Base-by-base conservation (phyloP, 257 asterid genomes). In the Catharanthus roseus region DNA sequence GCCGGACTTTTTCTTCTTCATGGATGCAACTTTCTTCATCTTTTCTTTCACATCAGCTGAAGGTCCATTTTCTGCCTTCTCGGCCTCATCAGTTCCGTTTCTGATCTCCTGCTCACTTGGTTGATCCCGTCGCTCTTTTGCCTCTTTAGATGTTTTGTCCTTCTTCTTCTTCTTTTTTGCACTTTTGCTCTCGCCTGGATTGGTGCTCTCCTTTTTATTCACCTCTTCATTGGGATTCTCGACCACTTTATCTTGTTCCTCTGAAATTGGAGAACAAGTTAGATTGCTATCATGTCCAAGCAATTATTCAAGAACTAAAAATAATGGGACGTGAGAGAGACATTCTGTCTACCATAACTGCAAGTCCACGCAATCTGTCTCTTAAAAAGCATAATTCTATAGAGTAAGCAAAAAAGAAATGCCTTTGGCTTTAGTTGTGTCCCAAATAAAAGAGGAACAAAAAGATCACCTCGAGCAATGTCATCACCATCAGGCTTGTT, bases 111-210 rank as follows among this genome's bases (percentile, higher is more conserved):
- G 69, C 41, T 77, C 81, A 33, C 71, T 76, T 60, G 84, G 73
- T 67, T 79, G 87, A 36, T 85, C 86, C 71, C 77, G 86, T 57
- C 83, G 77, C 62, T 93, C 96, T 80, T 86, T 90, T 4, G 65
- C 82, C 82, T 87, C 96, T 79, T 86, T 89, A 39, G 87, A 74
- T 39, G 81, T 81, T 82, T 87, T 90, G 24, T 90, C 96, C 90
- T 85, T 90, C 89, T 93, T 90, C 69, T 90, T 90, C 89, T 93
- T 93, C 89, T 93, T 93, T 80, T 89, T 93, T 58, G 95, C 89
- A 55, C 79, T 92, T 79, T 90, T 88, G 71, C 97, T 88, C 86
- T 90, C 98, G 24, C 83, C 86, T 26, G 96, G 80, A 68, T 77
- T 81, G 67, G 26, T 77, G n/a, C 73, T 65, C 42, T 75, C 95